Evolutionary conservation across 441 rosid species (phyloP), one percentile per base, ranked within the genome.

Genomic region (California macrophylla): DNA sequence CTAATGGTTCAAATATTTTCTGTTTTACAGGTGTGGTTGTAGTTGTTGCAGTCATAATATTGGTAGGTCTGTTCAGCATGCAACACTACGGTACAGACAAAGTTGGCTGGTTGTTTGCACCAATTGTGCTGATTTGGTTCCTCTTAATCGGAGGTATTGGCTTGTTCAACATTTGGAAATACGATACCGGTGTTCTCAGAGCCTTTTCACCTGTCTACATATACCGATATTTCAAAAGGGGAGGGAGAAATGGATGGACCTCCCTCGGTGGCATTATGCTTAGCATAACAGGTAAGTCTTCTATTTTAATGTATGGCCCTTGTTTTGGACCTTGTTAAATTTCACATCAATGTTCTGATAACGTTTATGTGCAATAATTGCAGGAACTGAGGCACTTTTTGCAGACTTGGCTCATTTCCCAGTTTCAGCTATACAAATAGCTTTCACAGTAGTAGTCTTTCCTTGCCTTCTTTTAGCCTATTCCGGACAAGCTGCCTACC

Each of bases 401-500:
- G 98, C 99, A 77, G 99, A 94, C 85, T 96, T 94, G 67, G 99
- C 98, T 66, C 99, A 94, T 82, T 94, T 94, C 84, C 85, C 92
- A 60, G 90, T 90, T 52, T 78, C 86, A 50, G 96, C 50, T 16
- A 24, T 75, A 64, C 85, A 91, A 97, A 89, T 88, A 78, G 98
- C 98, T 36, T 94, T 94, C 85, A 89, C 98, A 54, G 89, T 87
- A 82, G 79, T 92, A 68, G 98, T 94, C 42, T 94, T 90, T 83
- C 98, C 97, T 18, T 96, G 97, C 65, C 96, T 92, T 56, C 90
- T 84, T 75, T 79, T 92, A 84, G 98, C 96, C 58, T 94, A 94
- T 71, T 92, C 89, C 94, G 99, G 99, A 23, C 98, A 94, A 84
- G 99, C 99, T 70, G 98, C 99, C 96, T 94, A 71, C 98, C 98